phyloP scores from a whole-genome alignment of 495 filamentous ascomycete genomes.

The Hyphodiscus hymeniophilus region DNA sequence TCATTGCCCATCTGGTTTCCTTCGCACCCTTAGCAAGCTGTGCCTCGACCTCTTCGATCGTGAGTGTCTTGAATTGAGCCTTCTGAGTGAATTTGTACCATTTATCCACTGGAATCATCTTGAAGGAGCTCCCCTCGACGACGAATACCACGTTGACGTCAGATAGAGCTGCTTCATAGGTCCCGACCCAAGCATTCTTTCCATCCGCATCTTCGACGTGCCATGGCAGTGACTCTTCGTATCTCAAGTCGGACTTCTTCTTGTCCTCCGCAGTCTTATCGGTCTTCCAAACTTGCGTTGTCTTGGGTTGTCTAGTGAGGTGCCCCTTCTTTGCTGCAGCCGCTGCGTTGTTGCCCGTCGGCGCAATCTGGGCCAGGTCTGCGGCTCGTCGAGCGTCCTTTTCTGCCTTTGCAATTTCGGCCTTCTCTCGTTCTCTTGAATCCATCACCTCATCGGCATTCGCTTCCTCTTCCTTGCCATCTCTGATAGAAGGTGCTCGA shows the following conservation, averaged over 20 bases:
- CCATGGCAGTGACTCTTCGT: slow-evolving; percentile 94
- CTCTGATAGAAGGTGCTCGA: slow-evolving; percentile 52
- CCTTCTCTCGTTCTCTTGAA: slow-evolving; percentile 58
- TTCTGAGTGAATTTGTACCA: slow-evolving; percentile 90
- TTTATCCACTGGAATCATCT: slow-evolving; percentile 85
- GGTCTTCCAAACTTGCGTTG: slow-evolving; percentile 43
- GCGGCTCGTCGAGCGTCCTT: slow-evolving; percentile 74
- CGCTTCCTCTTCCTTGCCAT: slow-evolving; percentile 43
- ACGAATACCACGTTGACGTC: slow-evolving; percentile 68
- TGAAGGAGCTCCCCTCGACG: slow-evolving; percentile 57
- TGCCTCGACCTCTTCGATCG: slow-evolving; percentile 78
- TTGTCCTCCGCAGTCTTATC: slow-evolving; percentile 67
- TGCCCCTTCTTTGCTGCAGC: slow-evolving; percentile 41
- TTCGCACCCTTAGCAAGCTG: slow-evolving; percentile 63
- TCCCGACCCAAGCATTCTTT: slow-evolving; percentile 86
- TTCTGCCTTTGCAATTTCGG: slow-evolving; percentile 62
- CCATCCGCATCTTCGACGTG: slow-evolving; percentile 93
- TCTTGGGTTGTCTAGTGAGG: slow-evolving; percentile 71
- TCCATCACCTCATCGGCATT: slow-evolving; percentile 34
- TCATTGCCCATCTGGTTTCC: slow-evolving; percentile 73
- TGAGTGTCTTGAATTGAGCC: slow-evolving; percentile 70
- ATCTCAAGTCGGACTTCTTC: slow-evolving; percentile 70
- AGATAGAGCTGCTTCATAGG: slow-evolving; percentile 77
- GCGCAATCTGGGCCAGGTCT: slow-evolving; percentile 83
- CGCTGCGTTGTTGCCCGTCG: slow-evolving; percentile 42